phyloP scores from a whole-genome alignment of 768 basidiomycete genomes.

The Rubroboletus pulcherrimus region DNA sequence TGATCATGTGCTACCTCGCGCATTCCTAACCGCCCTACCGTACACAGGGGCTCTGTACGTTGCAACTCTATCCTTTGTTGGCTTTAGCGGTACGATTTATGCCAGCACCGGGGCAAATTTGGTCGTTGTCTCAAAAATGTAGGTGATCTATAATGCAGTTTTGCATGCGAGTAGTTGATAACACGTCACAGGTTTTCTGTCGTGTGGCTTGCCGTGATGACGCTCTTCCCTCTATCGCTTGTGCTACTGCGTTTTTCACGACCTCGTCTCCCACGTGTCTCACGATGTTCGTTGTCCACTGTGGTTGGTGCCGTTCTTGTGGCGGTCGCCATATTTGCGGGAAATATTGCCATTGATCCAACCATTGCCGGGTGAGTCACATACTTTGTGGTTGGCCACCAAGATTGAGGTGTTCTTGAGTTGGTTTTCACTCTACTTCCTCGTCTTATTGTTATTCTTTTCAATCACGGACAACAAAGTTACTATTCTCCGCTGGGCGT shows the following conservation, averaged over 20 bases:
- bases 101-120: constrained; percentile 53
- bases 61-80: constrained; percentile 47
- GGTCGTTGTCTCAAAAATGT: constrained; percentile 57
- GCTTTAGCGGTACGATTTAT: constrained; percentile 52
- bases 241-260: constrained; percentile 64
- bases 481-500: constrained; percentile 47
- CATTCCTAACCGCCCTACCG: constrained; percentile 48
- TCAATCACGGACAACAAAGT: constrained; percentile 52
- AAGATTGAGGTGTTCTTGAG: constrained; percentile 28
- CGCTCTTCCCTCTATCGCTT: constrained; percentile 57
- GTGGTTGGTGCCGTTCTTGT: constrained; percentile 44
- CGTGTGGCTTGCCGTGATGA: constrained; percentile 64
- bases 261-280: constrained; percentile 47
- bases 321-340: constrained; percentile 44
- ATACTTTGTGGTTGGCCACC: neutral
- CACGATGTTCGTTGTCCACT: constrained; percentile 37
- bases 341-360: constrained; percentile 59
- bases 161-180: neutral
- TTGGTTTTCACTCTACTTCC: constrained; percentile 62
- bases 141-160: constrained; percentile 5
- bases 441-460: constrained; percentile 46
- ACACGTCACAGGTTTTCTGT: constrained; percentile 51
- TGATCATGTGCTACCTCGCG: constrained; percentile 56
- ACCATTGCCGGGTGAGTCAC: constrained; percentile 48
- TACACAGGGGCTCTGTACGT: constrained; percentile 50